A percentile compares a stretch with the other conserved stretches of the same genome.
These are phyloP conservation scores for Puccinia brachypodii DNA, from an alignment of 1,284 basidiomycete species.

Conservation along the genomic window DNA sequence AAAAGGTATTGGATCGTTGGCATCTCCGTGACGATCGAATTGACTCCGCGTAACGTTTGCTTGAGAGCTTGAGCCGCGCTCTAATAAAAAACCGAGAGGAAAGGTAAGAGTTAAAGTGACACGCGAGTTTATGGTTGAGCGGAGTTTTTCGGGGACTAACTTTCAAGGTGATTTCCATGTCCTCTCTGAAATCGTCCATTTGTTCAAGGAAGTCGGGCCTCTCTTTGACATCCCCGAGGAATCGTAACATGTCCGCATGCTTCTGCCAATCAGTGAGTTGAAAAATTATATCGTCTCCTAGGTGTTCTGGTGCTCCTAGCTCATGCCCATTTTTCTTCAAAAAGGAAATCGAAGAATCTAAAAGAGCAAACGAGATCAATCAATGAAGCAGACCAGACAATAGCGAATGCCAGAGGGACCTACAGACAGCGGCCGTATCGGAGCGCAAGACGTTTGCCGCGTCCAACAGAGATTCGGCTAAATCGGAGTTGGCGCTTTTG, in stretches of 20 bases:
- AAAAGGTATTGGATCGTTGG: conserved; percentile 15
- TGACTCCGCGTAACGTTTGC: background rate
- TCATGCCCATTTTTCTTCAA: conserved; percentile 14
- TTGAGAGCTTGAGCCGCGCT: background rate
- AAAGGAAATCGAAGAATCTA: conserved; percentile 11
- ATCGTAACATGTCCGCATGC: conserved; percentile 18
- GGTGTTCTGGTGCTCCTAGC: background rate
- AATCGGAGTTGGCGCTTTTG: background rate
- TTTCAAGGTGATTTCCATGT: background rate
- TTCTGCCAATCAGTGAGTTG: conserved; percentile 25
- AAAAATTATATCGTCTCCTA: background rate
- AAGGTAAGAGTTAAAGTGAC: background rate
- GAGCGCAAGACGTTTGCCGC: conserved; percentile 12
- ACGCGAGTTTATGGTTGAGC: too few relatives aligned
- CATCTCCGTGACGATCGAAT: conserved; percentile 6
- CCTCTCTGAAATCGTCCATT: background rate
- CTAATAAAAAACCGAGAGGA: background rate
- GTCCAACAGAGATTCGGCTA: background rate
- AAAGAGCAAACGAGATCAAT: background rate
- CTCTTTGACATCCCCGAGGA: conserved; percentile 23
- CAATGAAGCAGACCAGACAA: too few relatives aligned
- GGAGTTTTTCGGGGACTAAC: too few relatives aligned
- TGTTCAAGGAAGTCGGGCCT: background rate
- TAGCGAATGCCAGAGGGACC: too few relatives aligned
- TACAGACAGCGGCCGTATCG: background rate